phyloP scores from a whole-genome alignment of 225 moss, liverwort and hornwort genomes.

The Marchantia polymorpha region DNA sequence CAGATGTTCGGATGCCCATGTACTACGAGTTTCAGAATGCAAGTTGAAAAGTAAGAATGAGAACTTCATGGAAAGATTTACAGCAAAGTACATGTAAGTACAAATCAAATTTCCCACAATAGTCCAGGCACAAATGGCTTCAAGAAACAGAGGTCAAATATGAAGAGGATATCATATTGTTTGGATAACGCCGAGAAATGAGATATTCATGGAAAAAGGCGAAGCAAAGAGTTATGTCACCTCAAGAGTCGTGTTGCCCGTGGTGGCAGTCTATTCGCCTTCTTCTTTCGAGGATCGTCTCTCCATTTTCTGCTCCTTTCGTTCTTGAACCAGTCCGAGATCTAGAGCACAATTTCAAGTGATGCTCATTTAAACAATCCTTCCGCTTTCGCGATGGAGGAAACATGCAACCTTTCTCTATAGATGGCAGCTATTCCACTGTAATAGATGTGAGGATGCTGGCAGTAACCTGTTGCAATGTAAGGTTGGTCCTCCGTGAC shows the following conservation, averaged over 20 bases:
- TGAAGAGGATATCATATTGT: no score
- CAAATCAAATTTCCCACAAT: no score
- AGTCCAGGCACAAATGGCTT: no score
- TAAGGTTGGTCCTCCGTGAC: background rate
- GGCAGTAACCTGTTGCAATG: background rate
- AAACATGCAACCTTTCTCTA: background rate
- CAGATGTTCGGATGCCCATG: background rate
- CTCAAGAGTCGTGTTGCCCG: background rate
- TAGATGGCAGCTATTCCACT: background rate
- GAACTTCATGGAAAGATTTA: no score
- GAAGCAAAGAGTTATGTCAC: background rate
- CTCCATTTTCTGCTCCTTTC: conserved; percentile 4
- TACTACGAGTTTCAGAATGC: background rate
- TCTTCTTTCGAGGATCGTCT: background rate
- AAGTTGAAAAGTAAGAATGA: background rate
- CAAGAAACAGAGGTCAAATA: no score
- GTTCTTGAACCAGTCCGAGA: conserved; percentile 6
- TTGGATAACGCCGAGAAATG: no score
- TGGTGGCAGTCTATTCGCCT: background rate
- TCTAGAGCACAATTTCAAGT: background rate
- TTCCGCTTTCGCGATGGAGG: no score
- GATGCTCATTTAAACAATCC: no score
- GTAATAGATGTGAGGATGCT: background rate
- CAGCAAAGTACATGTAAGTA: no score
- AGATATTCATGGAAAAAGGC: no score